Base-by-base conservation (phyloP, 345 rosid species). In the Pelargonium nanum region DNA sequence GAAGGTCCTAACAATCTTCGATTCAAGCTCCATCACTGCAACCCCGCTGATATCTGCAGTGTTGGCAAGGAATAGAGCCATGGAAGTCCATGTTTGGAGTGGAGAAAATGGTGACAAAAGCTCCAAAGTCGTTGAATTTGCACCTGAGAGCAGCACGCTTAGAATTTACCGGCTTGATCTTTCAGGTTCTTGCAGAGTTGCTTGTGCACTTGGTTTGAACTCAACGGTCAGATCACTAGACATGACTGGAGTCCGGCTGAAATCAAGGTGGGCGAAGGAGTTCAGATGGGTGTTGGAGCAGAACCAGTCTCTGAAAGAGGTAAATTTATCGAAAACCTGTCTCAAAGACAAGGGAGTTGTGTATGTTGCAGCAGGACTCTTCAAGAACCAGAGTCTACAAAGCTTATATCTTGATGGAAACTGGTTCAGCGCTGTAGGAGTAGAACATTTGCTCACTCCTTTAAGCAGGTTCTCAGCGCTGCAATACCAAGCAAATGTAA, bases 71-170 rank as follows among this genome's bases (percentile, higher is more conserved):
- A 92, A 89, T 62, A 75, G 95, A 54, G 75, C 56, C 0, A 84
- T 80, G 84, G 96, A 92, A 66, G 95, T 89, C 66, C 95, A 92
- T 61, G 73, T 89, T 55, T 89, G 98, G 98, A 75, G 80, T 66
- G 86, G 83, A 50, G 86, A 69, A 56, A 78, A 71, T 20, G 77
- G 78, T 24, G 91, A 77, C 52, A 82, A 63, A 69, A 85, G 60
- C 62, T 80, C 89, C n/a, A 92, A 87, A 71, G 81, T 85, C 26
- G 89, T 87, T 45, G 97, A 92, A 76, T 92, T 92, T 66, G 68
- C 74, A 24, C 95, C 96, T 56, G 89, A 74, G 61, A 85, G 71
- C 73, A 68, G 72, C 68, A 80, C 79, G 19, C 81, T 92, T 25
- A 67, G 91, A 67, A 74, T 92, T 56, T 83, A 85, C 79, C 79